Base-by-base conservation (phyloP, 176 grass and related monocot genomes). In the Hsuehochloa calcarea region DNA sequence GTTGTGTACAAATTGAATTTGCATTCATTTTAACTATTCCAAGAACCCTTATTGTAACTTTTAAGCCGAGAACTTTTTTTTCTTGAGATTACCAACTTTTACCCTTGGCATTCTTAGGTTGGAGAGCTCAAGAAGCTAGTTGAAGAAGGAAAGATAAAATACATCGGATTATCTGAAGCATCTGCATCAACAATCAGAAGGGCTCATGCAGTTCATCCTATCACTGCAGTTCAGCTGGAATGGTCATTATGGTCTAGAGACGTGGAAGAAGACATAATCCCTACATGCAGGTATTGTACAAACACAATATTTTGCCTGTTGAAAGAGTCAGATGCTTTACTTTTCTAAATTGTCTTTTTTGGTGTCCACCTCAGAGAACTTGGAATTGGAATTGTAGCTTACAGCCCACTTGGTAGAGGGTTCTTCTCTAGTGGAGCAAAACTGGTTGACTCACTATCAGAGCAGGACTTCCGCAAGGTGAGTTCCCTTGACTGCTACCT, bases 101-200 rank as follows among this genome's bases (percentile, higher is more conserved):
- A 67, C 61, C 3, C 46, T 37, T 54, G 34, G 22, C 38, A 56
- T 20, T 69, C 14, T 40, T 77, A 34, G 31, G 31, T 34, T 34
- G 31, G 31, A 34, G 31, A 34, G 3, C 90, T 91, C 10, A 95
- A 95, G 34, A 90, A 95, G 27, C 60, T 95, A 17, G 90, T 89
- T 3, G 66, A 85, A 25, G 90, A 95, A 83, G 86, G 90, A 47
- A 95, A 95, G 67, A 70, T 95, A 68, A 95, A 93, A 6, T 93
- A 95, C 20, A 84, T 95, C 0, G 93, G 93, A 2, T 55, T 95
- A 37, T 95, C 87, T 0, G 90, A 93, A 55, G 90, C 93, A 11
- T 92, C 85, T 20, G 74, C 88, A 96, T 34, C 31, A 34, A 34
- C 31, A 34, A 34, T 34, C 31, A 34, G 31, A 34, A 34, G 31